These are phyloP conservation scores for Mycena maculata DNA, from an alignment of 768 basidiomycete species.

Conservation along the genomic window DNA sequence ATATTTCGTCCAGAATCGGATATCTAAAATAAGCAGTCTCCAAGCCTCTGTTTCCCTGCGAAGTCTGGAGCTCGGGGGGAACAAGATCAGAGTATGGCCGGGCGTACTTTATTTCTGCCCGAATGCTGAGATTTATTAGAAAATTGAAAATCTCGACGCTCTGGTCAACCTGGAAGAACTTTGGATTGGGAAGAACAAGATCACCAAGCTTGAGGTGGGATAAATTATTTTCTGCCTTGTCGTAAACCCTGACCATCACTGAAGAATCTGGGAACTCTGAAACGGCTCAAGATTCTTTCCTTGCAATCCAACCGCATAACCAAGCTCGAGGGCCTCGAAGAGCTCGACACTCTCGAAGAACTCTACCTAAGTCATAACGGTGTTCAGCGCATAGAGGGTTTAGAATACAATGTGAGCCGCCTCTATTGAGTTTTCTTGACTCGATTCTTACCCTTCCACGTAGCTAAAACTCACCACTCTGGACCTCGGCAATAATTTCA, in stretches of 20 bases:
- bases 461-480: conserved; percentile 82
- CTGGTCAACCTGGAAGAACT: conserved; percentile 89
- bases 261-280: conserved; percentile 78
- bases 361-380: conserved; percentile 97
- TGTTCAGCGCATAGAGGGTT: conserved; percentile 81
- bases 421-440: not conserved
- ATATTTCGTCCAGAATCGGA: conserved; percentile 98
- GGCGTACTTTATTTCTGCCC: not conserved
- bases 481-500: conserved; percentile 89
- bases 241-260: not conserved
- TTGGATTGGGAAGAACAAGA: conserved; percentile 99
- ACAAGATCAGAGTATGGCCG: conserved; percentile 82
- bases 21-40: conserved; percentile 80
- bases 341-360: conserved; percentile 81
- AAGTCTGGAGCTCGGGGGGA: conserved; percentile 94
- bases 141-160: conserved; percentile 87
- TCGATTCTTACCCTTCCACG: not conserved
- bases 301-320: conserved; percentile 95
- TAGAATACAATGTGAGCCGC: conserved; percentile 82
- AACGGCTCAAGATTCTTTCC: conserved; percentile 84
- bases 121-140: conserved; percentile 55
- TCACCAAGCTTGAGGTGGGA: conserved; percentile 89
- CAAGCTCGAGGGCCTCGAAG: conserved; percentile 84
- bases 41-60: conserved; percentile 65
- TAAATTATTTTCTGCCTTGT: conserved; percentile 41